These are phyloP conservation scores for Xylaria sp. DNA, from an alignment of 2,329 filamentous ascomycete species.

Conservation along the genomic window DNA sequence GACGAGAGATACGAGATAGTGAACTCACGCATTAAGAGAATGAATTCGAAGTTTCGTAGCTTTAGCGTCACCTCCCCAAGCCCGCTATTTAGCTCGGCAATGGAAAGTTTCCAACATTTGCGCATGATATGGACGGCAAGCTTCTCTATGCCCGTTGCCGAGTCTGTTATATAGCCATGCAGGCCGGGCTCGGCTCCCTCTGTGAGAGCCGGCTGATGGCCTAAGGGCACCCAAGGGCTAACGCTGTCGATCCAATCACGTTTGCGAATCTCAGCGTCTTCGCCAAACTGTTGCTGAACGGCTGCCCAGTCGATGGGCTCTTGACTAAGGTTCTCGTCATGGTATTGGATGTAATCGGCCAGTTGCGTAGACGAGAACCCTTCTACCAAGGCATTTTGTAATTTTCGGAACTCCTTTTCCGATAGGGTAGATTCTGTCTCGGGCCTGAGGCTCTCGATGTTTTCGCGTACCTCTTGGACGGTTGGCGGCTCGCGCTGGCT, in stretches of 20 bases:
- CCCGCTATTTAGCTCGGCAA: conserved; percentile 47
- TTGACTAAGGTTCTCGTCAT: neutral
- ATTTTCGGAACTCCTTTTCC: conserved; percentile 44
- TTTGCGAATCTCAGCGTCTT: conserved; percentile 3
- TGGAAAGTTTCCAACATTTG: conserved; percentile 53
- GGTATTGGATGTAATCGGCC: conserved; percentile 42
- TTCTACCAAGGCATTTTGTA: conserved; percentile 42
- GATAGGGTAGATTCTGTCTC: conserved; percentile 41
- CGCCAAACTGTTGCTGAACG: neutral
- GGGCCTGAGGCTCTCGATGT: conserved; percentile 55
- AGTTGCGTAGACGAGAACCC: conserved; percentile 55
- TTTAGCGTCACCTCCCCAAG: conserved; percentile 46
- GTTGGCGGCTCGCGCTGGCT: conserved; percentile 32
- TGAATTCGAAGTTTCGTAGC: conserved; percentile 46
- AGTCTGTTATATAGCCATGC: conserved; percentile 35
- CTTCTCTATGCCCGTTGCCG: conserved; percentile 43
- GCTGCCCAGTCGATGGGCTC: neutral
- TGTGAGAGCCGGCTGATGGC: conserved; percentile 8
- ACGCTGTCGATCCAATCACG: conserved; percentile 46
- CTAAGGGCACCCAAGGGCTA: conserved; percentile 47
- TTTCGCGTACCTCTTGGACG: conserved; percentile 43
- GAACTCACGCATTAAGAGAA: conserved; percentile 49
- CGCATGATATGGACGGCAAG: conserved; percentile 49
- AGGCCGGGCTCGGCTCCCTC: conserved; percentile 27
- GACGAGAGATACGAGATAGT: conserved; percentile 4